Evolutionary conservation across 805 yeast genomes (phyloP), one percentile per base, ranked within the genome.

Genomic region (Wickerhamiella slavikovae): DNA sequence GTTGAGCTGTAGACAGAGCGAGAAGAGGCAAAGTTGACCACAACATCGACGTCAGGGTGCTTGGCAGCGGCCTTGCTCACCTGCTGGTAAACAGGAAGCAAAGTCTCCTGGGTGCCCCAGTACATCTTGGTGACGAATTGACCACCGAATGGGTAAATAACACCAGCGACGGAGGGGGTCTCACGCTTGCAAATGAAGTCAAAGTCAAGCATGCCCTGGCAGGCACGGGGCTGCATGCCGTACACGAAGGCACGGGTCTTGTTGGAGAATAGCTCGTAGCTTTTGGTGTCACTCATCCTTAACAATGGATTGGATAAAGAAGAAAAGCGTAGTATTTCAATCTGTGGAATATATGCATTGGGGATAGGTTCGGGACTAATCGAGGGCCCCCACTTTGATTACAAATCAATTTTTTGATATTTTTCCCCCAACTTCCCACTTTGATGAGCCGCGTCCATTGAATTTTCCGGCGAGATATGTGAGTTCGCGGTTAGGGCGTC

Each of bases 191-290:
- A 58, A 39, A 57, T 52, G 49, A 47, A 58, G 37, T 57, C 63
- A 38, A 57, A 57, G 41, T 57, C 63, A 18, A 57, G 60, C 63
- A 57, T 57, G 31, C 64, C 63, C 45, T 57, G 63, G 50, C 59
- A 53, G 27, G 63, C 63, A 15, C 60, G 52, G 17, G 62, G 60
- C 47, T 57, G 63, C 47, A 58, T 44, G 31, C 63, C 63, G 37
- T 52, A 52, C 37, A 57, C 55, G 37, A 57, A 58, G 25, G 64
- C 61, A 15, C 62, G 49, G 35, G 63, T 58, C 42, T 53, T 50
- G 43, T 47, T 42, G 43, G 42, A 51, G 51, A 57, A 58, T 29
- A 57, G 49, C 45, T 58, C 57, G 37, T 49, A 55, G 7, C 15
- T 25, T 5, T 6, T 9, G 21, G 21, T 18, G 10, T 19, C 22